Base-by-base conservation (phyloP, 768 basidiomycete genomes). In the Panellus pusillus region DNA sequence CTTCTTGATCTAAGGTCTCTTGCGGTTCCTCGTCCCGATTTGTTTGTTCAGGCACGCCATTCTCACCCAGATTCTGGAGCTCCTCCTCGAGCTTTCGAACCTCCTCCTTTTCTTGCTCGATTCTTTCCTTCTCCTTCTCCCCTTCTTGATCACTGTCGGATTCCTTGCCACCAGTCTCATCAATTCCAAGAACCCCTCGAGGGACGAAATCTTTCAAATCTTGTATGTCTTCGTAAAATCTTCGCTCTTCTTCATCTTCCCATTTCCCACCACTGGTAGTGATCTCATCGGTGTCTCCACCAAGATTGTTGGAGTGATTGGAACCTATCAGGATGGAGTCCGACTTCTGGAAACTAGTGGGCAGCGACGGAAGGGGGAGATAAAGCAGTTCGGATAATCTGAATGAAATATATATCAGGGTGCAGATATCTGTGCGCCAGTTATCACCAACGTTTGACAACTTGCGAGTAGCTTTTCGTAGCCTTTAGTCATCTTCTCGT, bases 401-500 rank as follows among this genome's bases (percentile, higher is more conserved):
- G 58, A 15, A 68, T 39, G 63, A 53, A 44, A 44, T 24, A 59
- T 38, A 45, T 24, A 24, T 35, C 3, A 35, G 32, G 32, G 35
- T 37, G 5, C 13, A 11, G 38, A 31, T 55, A 24, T n/a, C 36
- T 39, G n/a, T 46, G 18, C 2, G 9, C 17, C 20, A 39, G 9
- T 27, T 32, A 20, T 24, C 29, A 18, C 84, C 63, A 62, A 95
- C 91, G 83, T 85, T 72, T 97, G 92, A 53, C 94, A 95, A 63
- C 85, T 93, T 14, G 87, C 76, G 44, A 94, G 80, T 19, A 98
- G 72, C 55, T 95, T 93, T 71, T 99, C 97, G 63, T 98, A 98
- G 41, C 85, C 81, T 70, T 91, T 93, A 36, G 93, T 94, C 91
- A 98, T 97, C 73, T 93, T 94, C 75, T 99, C 97, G 67, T 99